Percentiles rank a stretch among this genome's conserved stretches.
These are phyloP conservation scores for Rubroboletus pulcherrimus DNA, from an alignment of 768 basidiomycete genomes.

Conservation along the genomic window DNA sequence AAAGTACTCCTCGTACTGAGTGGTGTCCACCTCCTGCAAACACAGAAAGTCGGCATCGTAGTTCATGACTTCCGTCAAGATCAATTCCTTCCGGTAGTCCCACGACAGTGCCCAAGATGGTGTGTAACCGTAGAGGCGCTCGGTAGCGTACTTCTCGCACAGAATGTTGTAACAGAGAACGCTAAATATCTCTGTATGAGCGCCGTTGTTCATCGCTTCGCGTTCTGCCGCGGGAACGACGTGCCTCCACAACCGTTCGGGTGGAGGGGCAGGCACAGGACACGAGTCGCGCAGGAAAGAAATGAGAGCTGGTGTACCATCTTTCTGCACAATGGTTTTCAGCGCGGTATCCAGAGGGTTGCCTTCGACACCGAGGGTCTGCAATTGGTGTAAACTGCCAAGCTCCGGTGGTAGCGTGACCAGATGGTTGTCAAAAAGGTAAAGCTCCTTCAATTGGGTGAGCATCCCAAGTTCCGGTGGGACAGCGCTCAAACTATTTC, in stretches of 20 bases:
- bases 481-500: slow-evolving; percentile 73
- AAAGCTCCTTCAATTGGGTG: slow-evolving; percentile 84
- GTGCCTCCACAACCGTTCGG: slow-evolving; percentile 73
- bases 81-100: slow-evolving; percentile 88
- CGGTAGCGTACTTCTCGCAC: slow-evolving; percentile 86
- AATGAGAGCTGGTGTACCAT: slow-evolving; percentile 88
- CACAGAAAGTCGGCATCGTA: slow-evolving; percentile 89
- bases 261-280: slow-evolving; percentile 76
- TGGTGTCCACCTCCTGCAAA: slow-evolving; percentile 91
- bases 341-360: slow-evolving; percentile 82
- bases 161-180: slow-evolving; percentile 92
- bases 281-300: slow-evolving; percentile 91
- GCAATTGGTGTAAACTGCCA: slow-evolving; percentile 87
- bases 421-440: slow-evolving; percentile 95
- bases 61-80: slow-evolving; percentile 78
- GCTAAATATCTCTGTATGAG: slow-evolving; percentile 70
- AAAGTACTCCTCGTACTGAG: slow-evolving; percentile 92
- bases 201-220: slow-evolving; percentile 57
- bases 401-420: slow-evolving; percentile 80
- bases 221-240: slow-evolving; percentile 57
- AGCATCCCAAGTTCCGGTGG: slow-evolving; percentile 91
- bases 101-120: slow-evolving; percentile 96
- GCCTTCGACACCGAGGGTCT: slow-evolving; percentile 94
- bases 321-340: slow-evolving; percentile 84
- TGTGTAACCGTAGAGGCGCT: slow-evolving; percentile 90